Base-by-base conservation (phyloP, 176 grass and related monocot genomes). In the Metroxylon sagu region DNA sequence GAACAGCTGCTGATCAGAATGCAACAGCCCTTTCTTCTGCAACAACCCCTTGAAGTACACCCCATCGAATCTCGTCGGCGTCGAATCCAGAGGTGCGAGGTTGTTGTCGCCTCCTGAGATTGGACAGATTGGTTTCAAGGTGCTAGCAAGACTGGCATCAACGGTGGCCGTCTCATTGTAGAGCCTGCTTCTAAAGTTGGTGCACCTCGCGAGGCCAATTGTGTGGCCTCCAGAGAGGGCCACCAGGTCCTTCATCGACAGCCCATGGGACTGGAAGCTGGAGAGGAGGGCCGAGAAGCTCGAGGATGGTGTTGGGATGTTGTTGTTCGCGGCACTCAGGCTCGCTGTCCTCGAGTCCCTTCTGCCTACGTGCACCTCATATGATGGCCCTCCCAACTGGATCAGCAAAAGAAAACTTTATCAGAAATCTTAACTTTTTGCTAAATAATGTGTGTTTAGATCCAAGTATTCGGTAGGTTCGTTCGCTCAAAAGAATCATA, bases 1-100 rank as follows among this genome's bases (percentile, higher is more conserved):
- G 60, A 90, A 66, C 53, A 96, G 80, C 56, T 96, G 79, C 59
- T 96, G 91, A 70, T 96, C 86, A 0, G 86, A 90, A 79, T 96
- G 86, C 26, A 96, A 66, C 35, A 90, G 26, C 0, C 72, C 83
- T 71, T 75, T 74, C 57, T 31, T 17, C 29, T 72, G 68, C 63
- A 80, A 39, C 75, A 96, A 74, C 1, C 64, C 23, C 31, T 48
- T 50, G 70, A 56, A 82, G 68, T 96, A 96, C 15, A 7, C 77
- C 8, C 71, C 74, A 78, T 96, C 91, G 59, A 96, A 85, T 8
- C 43, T 18, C 19, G 64, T 71, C 0, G 91, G 75, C 1, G 83
- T 79, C 26, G 52, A 49, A 59, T 95, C 90, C 26, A 95, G 68
- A 48, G 76, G 70, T 1, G 74, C 61, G 50, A 95, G 86, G 69